These are phyloP conservation scores for Chlamydomonas asymmetrica DNA, from an alignment of 139 green algal species.

Conservation along the genomic window DNA sequence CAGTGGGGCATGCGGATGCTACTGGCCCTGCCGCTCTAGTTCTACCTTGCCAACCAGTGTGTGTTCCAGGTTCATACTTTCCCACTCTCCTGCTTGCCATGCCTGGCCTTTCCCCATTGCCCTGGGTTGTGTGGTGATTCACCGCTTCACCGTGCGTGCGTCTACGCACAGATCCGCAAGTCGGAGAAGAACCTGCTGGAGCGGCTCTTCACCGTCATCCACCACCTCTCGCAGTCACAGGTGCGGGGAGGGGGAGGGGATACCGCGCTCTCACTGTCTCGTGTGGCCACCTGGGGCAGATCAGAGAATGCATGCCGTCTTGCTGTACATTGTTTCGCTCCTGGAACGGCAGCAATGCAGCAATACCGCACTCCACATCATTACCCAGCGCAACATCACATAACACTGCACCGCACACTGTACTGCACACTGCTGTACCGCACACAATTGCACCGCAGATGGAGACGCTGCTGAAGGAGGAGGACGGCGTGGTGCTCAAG, in stretches of 20 bases:
- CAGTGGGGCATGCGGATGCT: too few species aligned
- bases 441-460: conserved; percentile 38
- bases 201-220: conserved; percentile 58
- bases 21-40: too few species aligned
- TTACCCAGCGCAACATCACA: neutral
- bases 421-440: too few species aligned
- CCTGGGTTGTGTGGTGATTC: neutral
- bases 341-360: neutral
- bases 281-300: conserved; percentile 34
- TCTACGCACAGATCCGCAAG: conserved; percentile 47
- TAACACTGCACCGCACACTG: neutral
- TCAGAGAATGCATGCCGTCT: conserved; percentile 2
- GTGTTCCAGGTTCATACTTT: neutral
- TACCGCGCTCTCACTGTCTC: too few species aligned
- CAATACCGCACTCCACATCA: neutral
- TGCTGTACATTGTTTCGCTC: neutral
- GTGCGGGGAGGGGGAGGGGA: too few species aligned
- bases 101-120: neutral
- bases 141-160: neutral
- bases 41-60: neutral
- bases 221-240: conserved; percentile 46
- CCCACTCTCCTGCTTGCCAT: neutral
- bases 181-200: conserved; percentile 67
- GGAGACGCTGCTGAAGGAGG: conserved; percentile 46
- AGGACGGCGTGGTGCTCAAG: conserved; percentile 35